phyloP scores from a whole-genome alignment of 176 grass and related monocot genomes.

The Sorghum bicolor region DNA sequence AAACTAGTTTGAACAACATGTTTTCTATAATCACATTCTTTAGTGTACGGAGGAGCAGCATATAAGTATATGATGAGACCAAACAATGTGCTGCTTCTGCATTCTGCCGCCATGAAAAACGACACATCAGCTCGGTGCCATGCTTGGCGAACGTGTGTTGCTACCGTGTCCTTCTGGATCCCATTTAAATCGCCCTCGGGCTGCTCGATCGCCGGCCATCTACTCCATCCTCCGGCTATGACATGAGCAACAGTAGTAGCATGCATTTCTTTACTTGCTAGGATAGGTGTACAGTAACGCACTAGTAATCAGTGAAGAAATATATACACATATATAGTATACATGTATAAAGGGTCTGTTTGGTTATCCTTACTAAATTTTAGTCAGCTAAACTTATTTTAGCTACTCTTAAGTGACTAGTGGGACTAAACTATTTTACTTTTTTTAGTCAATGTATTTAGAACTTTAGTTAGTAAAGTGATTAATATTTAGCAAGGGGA shows the following conservation, averaged over 20 bases:
- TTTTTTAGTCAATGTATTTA: too few relatives aligned
- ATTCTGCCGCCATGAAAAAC: conserved; percentile 25
- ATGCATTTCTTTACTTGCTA: not conserved
- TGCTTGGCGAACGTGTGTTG: conserved; percentile 33
- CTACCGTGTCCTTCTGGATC: not conserved
- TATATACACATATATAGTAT: not conserved
- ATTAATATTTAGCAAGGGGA: too few relatives aligned
- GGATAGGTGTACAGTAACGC: too few relatives aligned
- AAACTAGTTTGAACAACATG: too few relatives aligned
- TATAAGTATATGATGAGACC: not conserved
- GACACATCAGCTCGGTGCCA: conserved; percentile 17
- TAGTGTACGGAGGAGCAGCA: too few relatives aligned
- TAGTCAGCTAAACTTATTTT: too few relatives aligned
- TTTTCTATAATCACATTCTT: too few relatives aligned
- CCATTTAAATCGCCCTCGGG: conserved; percentile 18
- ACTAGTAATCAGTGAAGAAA: not conserved
- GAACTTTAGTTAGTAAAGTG: too few relatives aligned
- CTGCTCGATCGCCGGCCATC: conserved; percentile 2
- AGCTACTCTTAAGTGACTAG: too few relatives aligned
- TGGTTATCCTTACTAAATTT: too few relatives aligned
- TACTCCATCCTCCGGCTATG: not conserved
- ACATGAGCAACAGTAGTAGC: not conserved
- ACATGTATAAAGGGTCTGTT: too few relatives aligned
- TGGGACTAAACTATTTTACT: too few relatives aligned
- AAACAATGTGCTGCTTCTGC: not conserved